These are phyloP conservation scores for Gentiana straminea DNA, from an alignment of 257 asterid species.

Conservation along the genomic window DNA sequence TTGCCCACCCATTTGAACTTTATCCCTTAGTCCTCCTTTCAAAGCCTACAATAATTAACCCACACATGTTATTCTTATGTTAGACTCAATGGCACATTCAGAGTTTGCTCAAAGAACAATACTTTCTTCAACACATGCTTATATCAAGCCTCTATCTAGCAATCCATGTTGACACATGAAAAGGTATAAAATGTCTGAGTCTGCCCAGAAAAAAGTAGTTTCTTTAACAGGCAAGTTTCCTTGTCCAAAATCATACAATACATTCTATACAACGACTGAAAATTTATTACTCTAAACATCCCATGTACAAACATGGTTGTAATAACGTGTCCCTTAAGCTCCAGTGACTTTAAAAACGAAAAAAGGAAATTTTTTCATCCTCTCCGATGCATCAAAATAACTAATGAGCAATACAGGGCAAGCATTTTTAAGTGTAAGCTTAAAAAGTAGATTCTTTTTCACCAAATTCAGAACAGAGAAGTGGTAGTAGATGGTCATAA, in stretches of 20 bases:
- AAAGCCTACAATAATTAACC: constrained; percentile 15
- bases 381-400: no score
- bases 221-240: no score
- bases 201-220: no score
- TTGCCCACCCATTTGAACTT: constrained; percentile 18
- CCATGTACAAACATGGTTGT: no score
- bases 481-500: neutral
- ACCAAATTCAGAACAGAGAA: no score
- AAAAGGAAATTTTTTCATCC: neutral
- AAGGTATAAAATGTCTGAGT: neutral
- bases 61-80: neutral
- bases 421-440: no score
- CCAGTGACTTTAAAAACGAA: no score
- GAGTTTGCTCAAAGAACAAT: neutral
- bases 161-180: neutral
- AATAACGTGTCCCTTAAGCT: no score
- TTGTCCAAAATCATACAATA: neutral
- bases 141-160: neutral
- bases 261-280: no score
- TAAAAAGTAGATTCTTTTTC: no score
- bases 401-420: no score
- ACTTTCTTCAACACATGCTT: neutral
- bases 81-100: neutral
- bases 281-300: no score
- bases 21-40: constrained; percentile 17